phyloP scores from a whole-genome alignment of 495 filamentous ascomycete species.

The Trichocladium antarcticum region DNA sequence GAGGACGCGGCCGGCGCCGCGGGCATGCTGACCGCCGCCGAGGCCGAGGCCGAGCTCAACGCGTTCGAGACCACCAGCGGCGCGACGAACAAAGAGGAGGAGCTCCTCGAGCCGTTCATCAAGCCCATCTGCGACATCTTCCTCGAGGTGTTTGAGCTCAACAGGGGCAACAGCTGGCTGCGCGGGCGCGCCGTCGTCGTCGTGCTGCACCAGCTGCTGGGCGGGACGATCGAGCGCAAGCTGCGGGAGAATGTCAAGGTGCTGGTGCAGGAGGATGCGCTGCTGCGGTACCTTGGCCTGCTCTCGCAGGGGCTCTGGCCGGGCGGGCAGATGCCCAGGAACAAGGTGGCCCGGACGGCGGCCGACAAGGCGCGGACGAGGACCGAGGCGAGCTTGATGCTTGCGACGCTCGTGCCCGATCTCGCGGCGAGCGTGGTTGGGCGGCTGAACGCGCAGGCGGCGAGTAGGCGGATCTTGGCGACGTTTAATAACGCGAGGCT shows the following conservation, averaged over 20 bases:
- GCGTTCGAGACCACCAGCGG: constrained; percentile 91
- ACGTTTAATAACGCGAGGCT: constrained; percentile 67
- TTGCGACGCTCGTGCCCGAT: constrained; percentile 73
- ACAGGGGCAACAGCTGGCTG: constrained; percentile 86
- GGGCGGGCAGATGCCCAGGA: constrained; percentile 41
- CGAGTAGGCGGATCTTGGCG: constrained; percentile 67
- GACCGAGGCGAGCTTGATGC: constrained; percentile 65
- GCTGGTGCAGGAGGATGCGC: constrained; percentile 61
- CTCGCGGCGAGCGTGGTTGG: constrained; percentile 77
- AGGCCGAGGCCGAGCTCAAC: constrained; percentile 88
- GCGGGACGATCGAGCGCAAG: constrained; percentile 95
- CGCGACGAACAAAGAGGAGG: constrained; percentile 39
- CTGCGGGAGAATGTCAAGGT: constrained; percentile 67
- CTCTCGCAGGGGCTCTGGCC: constrained; percentile 73
- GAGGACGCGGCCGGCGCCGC: constrained; percentile 24
- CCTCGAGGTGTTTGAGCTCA: constrained; percentile 89
- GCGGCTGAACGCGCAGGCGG: constrained; percentile 70
- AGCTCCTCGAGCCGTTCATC: constrained; percentile 89
- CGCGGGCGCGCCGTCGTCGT: constrained; percentile 91
- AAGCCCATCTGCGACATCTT: constrained; percentile 98
- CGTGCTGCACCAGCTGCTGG: constrained; percentile 66
- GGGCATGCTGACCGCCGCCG: constrained; percentile 58
- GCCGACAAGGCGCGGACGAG: constrained; percentile 59
- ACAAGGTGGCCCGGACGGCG: constrained; percentile 45
- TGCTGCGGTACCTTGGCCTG: constrained; percentile 62